A percentile compares a stretch with the other conserved stretches of the same genome.
phyloP scores from a whole-genome alignment of 1,139 yeast genomes.

The Debaryomycetaceae sp. region DNA sequence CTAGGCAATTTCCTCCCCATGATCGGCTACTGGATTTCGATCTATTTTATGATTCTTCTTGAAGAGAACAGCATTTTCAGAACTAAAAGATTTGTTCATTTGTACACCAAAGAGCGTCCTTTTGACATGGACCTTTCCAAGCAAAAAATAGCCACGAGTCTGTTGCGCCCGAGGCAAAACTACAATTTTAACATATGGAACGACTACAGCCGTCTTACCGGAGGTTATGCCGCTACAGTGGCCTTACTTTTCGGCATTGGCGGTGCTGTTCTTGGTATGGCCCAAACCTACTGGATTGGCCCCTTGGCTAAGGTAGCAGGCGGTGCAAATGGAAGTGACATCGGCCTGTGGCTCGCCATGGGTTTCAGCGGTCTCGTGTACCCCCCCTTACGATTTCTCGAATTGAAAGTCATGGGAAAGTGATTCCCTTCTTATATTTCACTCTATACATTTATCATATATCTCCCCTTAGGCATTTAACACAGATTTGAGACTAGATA shows the following conservation, averaged over 20 bases:
- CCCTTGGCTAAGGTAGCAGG: conserved; percentile 59
- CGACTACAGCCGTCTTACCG: conserved; percentile 50
- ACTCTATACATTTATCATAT: not conserved
- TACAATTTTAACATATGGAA: conserved; percentile 73
- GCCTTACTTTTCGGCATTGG: conserved; percentile 64
- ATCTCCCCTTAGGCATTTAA: not conserved
- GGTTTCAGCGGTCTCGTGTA: conserved; percentile 66
- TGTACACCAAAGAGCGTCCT: conserved; percentile 56
- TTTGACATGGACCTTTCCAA: conserved; percentile 2
- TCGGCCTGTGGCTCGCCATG: conserved; percentile 80
- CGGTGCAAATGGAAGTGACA: conserved; percentile 61
- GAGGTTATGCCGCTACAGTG: conserved; percentile 61
- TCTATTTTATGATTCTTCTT: conserved; percentile 66
- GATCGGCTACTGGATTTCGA: conserved; percentile 93
- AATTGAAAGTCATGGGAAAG: conserved; percentile 40
- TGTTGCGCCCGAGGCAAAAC: conserved; percentile 25
- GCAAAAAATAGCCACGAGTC: conserved; percentile 7
- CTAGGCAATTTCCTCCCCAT: conserved; percentile 88
- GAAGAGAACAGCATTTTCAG: conserved; percentile 79
- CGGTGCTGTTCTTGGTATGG: conserved; percentile 82
- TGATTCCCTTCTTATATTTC: not conserved
- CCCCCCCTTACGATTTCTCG: conserved; percentile 62
- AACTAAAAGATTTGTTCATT: conserved; percentile 42
- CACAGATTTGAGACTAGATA: too few species aligned
- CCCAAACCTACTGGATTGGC: conserved; percentile 74